phyloP scores from a whole-genome alignment of 2,329 filamentous ascomycete species.

The Trichoderma sp. region DNA sequence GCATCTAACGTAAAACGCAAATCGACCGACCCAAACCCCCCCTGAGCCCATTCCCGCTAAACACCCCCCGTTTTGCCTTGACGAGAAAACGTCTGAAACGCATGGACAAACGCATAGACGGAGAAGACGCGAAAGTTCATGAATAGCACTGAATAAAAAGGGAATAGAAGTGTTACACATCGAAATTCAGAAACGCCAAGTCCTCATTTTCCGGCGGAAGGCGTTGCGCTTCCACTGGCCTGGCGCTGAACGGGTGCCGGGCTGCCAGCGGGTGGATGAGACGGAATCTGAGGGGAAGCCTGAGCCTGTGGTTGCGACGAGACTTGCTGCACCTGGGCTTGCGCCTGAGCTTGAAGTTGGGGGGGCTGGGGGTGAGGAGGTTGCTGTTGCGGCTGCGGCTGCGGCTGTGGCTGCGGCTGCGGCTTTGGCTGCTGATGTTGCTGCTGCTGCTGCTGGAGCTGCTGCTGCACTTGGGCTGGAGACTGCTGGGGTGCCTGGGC shows the following conservation, averaged over 20 bases:
- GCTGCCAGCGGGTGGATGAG: conserved; percentile 28
- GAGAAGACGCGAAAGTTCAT: neutral
- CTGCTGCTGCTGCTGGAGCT: conserved; percentile 29
- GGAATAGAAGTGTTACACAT: neutral
- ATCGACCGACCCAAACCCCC: conserved; percentile 4
- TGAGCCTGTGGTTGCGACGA: conserved; percentile 25
- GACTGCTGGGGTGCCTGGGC: conserved; percentile 29
- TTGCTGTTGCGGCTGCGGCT: conserved; percentile 8
- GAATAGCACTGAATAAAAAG: conserved; percentile 1
- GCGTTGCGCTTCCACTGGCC: conserved; percentile 46
- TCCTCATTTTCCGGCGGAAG: conserved; percentile 38
- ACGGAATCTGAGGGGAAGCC: conserved; percentile 28
- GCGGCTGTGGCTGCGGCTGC: conserved; percentile 25
- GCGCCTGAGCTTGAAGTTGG: conserved; percentile 16
- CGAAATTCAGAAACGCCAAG: conserved; percentile 4
- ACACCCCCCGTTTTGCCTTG: conserved; percentile 12
- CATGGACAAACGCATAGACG: neutral
- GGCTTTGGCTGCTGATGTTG: conserved; percentile 20
- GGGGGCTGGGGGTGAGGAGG: neutral
- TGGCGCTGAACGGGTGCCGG: conserved; percentile 39
- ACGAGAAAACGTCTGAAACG: neutral
- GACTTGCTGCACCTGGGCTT: conserved; percentile 9
- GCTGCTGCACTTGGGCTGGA: conserved; percentile 22
- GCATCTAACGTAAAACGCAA: conserved; percentile 23
- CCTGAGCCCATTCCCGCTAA: neutral